Evolutionary conservation across 305 asterid genomes (phyloP).

Genomic region (Rubia tinctorum): DNA sequence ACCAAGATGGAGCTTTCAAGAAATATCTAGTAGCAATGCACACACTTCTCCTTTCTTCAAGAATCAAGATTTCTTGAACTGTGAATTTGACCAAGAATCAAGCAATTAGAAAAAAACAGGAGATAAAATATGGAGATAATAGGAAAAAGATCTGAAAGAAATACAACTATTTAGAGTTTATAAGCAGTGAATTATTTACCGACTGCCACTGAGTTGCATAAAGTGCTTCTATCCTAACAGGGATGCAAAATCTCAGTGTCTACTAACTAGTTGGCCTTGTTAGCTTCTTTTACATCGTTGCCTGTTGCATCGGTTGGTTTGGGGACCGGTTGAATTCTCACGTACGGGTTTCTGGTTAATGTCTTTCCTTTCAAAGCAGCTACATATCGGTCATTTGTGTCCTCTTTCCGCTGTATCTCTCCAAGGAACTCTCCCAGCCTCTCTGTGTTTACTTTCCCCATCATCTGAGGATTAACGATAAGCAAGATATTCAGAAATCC

Average conservation of each 20-base stretch:
- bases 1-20: neutral
- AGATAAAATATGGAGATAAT: neutral
- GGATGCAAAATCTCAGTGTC: neutral
- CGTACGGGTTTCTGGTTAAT: constrained; percentile 79
- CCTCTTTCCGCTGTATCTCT: constrained; percentile 82
- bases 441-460: constrained; percentile 88
- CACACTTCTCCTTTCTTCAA: neutral
- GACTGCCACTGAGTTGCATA: neutral
- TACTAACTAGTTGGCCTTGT: constrained; percentile 19
- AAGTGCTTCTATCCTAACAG: neutral
- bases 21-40: neutral
- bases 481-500: neutral
- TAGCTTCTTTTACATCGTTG: constrained; percentile 29
- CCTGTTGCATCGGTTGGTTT: constrained; percentile 32
- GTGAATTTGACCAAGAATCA: neutral
- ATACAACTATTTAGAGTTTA: neutral
- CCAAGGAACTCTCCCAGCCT: constrained; percentile 79
- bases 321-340: constrained; percentile 72
- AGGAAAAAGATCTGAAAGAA: neutral
- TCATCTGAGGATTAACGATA: constrained; percentile 45
- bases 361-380: constrained; percentile 95
- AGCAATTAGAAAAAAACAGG: neutral
- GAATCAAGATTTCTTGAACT: neutral
- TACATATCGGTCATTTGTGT: constrained; percentile 85
- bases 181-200: constrained; percentile 1